Evolutionary conservation across 345 rosid genomes (phyloP).

Genomic region (Capsella bursapastoris): DNA sequence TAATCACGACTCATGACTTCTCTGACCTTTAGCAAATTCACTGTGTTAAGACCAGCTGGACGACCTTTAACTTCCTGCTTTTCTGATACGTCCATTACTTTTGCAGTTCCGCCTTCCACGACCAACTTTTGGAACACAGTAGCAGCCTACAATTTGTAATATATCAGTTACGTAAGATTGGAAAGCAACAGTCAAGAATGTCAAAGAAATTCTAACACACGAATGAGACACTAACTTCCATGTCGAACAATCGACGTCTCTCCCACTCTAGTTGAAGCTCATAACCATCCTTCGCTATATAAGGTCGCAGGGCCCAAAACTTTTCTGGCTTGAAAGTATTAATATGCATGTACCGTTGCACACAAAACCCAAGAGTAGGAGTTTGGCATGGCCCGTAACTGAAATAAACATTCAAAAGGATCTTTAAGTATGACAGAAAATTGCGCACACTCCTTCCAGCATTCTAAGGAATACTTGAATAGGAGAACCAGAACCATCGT

Average conservation of each 20-base stretch:
- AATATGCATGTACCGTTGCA: slow-evolving; percentile 88
- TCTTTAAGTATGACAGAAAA: slow-evolving; percentile 15
- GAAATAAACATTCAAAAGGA: slow-evolving; percentile 49
- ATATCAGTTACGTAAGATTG: slow-evolving; percentile 7
- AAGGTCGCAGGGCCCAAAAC: slow-evolving; percentile 79
- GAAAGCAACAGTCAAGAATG: slow-evolving; percentile 32
- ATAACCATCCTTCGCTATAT: slow-evolving; percentile 64
- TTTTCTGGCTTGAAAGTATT: slow-evolving; percentile 87
- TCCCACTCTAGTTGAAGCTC: slow-evolving; percentile 96
- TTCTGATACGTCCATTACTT: slow-evolving; percentile 71
- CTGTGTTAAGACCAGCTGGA: slow-evolving; percentile 91
- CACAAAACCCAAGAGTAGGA: slow-evolving; percentile 97
- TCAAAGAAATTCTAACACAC: slow-evolving; percentile 17
- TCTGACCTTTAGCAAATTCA: slow-evolving; percentile 88
- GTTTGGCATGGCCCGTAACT: slow-evolving; percentile 98
- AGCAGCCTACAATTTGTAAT: slow-evolving; percentile 63
- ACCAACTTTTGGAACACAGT: slow-evolving; percentile 80
- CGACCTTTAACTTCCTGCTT: slow-evolving; percentile 87
- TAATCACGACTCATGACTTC: slow-evolving; percentile 17
- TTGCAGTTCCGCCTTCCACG: slow-evolving; percentile 67
- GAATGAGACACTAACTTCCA: slow-evolving; percentile 62
- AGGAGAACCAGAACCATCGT: background rate
- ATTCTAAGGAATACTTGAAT: background rate
- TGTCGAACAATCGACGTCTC: slow-evolving; percentile 82
- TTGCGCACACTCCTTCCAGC: background rate